phyloP scores from a whole-genome alignment of 768 basidiomycete species.

The Rhizopogon sp. region DNA sequence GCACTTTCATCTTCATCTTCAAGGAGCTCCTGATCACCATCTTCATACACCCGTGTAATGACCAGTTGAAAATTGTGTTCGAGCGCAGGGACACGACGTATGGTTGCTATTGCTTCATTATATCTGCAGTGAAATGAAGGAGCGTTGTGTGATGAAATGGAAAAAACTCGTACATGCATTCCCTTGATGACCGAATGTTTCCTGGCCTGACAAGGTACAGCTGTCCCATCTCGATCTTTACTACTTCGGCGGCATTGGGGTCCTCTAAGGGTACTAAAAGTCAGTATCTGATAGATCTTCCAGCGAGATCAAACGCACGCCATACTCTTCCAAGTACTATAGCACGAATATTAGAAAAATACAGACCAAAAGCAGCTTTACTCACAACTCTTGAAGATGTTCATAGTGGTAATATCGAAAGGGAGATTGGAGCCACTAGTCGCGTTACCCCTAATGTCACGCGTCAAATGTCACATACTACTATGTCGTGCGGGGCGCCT shows the following conservation, averaged over 20 bases:
- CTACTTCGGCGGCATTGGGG: constrained; percentile 91
- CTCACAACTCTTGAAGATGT: constrained; percentile 80
- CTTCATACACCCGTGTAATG: constrained; percentile 94
- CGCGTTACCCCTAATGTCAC: constrained; percentile 23
- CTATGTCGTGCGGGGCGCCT: too few species aligned
- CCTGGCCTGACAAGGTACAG: constrained; percentile 89
- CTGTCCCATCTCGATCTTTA: constrained; percentile 89
- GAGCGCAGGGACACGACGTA: constrained; percentile 74
- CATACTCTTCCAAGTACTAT: constrained; percentile 89
- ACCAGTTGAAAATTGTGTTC: constrained; percentile 88
- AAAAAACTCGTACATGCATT: constrained; percentile 83
- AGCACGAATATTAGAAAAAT: constrained; percentile 15
- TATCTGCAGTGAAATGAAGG: constrained; percentile 48
- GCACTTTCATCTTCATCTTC: constrained; percentile 91
- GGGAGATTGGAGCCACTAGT: constrained; percentile 9
- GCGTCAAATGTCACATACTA: constrained; percentile 6
- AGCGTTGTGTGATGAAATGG: neutral
- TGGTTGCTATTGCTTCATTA: constrained; percentile 92
- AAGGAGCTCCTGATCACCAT: constrained; percentile 90
- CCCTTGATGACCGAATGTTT: constrained; percentile 84
- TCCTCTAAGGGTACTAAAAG: constrained; percentile 54
- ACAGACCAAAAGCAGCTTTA: constrained; percentile 12
- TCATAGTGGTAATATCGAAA: constrained; percentile 47
- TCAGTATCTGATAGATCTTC: constrained; percentile 20
- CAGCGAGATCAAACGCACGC: constrained; percentile 56